Conservation (phyloP, 495 filamentous ascomycete species). For the Hypoxylon lienhwacheense region DNA sequence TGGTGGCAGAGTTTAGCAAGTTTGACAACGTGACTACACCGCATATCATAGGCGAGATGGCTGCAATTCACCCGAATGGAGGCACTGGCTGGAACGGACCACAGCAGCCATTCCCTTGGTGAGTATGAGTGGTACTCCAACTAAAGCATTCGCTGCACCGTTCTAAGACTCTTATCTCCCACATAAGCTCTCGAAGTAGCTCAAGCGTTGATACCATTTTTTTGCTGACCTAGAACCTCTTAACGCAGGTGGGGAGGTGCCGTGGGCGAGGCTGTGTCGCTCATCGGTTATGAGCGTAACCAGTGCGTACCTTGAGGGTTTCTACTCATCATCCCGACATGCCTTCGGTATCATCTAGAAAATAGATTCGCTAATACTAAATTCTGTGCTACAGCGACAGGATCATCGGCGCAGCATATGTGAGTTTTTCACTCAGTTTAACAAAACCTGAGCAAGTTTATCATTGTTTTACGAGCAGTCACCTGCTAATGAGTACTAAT, state of each 20-base stretch:
- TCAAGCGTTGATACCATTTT: neutral
- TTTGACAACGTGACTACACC: slow-evolving; percentile 53
- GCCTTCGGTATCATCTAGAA: no score
- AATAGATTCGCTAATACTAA: no score
- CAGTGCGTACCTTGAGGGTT: no score
- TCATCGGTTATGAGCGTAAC: slow-evolving; percentile 70
- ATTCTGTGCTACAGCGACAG: no score
- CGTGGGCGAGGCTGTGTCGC: slow-evolving; percentile 66
- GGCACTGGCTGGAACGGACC: slow-evolving; percentile 51
- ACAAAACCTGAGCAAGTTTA: no score
- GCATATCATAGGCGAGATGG: slow-evolving; percentile 58
- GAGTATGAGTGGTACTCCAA: slow-evolving; percentile 5
- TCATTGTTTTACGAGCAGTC: no score
- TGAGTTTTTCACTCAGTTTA: neutral
- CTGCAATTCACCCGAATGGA: slow-evolving; percentile 55
- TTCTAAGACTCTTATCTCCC: no score
- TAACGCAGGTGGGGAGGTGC: slow-evolving; percentile 58
- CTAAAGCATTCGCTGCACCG: no score
- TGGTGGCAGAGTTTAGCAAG: slow-evolving; percentile 43
- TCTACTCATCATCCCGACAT: no score
- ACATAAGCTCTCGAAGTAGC: no score
- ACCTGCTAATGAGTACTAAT: no score
- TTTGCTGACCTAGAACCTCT: slow-evolving; percentile 36
- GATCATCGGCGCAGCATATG: slow-evolving; percentile 46
- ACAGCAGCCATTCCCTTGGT: slow-evolving; percentile 43